Percentiles rank a stretch among this genome's conserved stretches.
phyloP scores from a whole-genome alignment of 495 filamentous ascomycete genomes.

The Parathielavia hyrcaniae region DNA sequence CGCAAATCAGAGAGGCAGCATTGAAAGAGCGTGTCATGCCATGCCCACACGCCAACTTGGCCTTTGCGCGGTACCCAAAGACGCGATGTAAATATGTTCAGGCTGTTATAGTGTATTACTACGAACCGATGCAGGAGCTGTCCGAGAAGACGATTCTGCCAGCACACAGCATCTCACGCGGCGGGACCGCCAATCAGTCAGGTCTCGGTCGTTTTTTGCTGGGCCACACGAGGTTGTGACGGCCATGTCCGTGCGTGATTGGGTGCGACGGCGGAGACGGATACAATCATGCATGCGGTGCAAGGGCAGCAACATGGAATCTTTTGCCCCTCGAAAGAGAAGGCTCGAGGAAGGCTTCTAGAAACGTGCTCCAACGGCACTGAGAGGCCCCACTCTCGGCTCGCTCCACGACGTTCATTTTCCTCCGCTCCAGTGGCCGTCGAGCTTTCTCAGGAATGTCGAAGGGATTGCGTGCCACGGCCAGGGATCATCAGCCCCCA shows the following conservation, averaged over 20 bases:
- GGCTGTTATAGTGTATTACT: no score
- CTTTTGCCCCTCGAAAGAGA: not conserved
- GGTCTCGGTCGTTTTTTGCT: no score
- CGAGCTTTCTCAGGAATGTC: not conserved
- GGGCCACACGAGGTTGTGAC: no score
- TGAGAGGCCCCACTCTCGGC: slow-evolving; percentile 4
- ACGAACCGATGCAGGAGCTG: not conserved
- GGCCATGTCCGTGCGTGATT: not conserved
- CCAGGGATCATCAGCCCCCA: slow-evolving; percentile 1
- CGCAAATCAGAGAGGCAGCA: not conserved
- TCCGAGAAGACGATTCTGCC: no score
- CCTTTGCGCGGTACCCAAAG: not conserved
- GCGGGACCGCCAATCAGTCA: no score
- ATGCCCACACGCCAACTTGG: slow-evolving; percentile 43
- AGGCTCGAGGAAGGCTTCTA: slow-evolving; percentile 11
- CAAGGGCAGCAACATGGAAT: not conserved
- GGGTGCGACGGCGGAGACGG: not conserved
- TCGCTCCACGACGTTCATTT: slow-evolving; percentile 5
- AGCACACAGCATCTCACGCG: no score
- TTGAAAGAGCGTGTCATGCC: slow-evolving; percentile 42
- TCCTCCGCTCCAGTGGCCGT: not conserved
- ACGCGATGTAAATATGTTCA: no score
- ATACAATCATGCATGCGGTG: not conserved
- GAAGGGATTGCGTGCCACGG: not conserved
- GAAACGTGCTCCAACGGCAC: slow-evolving; percentile 8